Evolutionary conservation across 2,329 filamentous ascomycete species (phyloP).

Genomic region (Rutstroemia sydowiana): DNA sequence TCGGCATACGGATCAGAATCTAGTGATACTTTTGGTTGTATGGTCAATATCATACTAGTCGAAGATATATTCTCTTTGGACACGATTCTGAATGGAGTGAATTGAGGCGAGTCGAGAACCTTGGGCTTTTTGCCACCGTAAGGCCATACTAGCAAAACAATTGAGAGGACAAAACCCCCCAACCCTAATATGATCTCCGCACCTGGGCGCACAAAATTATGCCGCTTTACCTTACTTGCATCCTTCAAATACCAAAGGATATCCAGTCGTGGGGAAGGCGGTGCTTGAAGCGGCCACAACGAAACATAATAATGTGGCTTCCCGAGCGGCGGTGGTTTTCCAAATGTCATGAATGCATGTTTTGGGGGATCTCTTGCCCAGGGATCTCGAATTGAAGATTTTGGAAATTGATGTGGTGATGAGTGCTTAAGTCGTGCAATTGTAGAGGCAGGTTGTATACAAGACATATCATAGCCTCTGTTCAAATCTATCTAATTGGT

Average conservation of each 20-base stretch:
- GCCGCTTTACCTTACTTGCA: neutral
- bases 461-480: too few relatives aligned
- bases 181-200: neutral
- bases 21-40: slow-evolving; percentile 36
- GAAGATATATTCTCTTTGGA: slow-evolving; percentile 55
- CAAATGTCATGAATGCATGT: too few relatives aligned
- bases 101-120: slow-evolving; percentile 50
- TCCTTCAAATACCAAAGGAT: neutral
- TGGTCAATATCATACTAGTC: slow-evolving; percentile 61
- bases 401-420: too few relatives aligned
- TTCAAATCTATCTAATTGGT: too few relatives aligned
- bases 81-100: slow-evolving; percentile 59
- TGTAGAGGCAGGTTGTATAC: too few relatives aligned
- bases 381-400: too few relatives aligned
- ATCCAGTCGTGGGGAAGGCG: neutral
- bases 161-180: neutral
- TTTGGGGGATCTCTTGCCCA: too few relatives aligned
- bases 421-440: too few relatives aligned
- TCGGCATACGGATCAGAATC: slow-evolving; percentile 31
- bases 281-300: neutral
- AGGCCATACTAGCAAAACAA: neutral
- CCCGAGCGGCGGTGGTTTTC: neutral
- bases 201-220: neutral
- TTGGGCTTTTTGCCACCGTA: neutral
- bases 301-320: neutral